Conservation (phyloP, 2,329 filamentous ascomycete species). For the Venturia asperata region DNA sequence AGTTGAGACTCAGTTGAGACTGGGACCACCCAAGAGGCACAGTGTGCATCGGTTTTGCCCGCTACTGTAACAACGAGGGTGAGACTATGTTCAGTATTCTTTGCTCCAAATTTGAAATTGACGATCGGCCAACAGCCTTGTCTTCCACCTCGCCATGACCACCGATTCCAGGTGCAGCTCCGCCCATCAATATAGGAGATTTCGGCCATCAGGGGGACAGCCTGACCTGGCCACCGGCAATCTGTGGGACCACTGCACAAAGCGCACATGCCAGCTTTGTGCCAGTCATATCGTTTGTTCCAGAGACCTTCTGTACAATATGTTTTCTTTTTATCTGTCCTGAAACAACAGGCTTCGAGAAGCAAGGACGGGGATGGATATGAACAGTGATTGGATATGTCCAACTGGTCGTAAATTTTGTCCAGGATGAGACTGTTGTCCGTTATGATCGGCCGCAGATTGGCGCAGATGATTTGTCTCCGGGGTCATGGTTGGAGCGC, state of each 20-base stretch:
- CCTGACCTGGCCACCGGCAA: background rate
- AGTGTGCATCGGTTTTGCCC: background rate
- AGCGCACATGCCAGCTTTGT: background rate
- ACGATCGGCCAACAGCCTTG: background rate
- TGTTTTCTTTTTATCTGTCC: background rate
- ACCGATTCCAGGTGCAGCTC: background rate
- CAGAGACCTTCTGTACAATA: background rate
- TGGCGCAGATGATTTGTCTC: slow-evolving; percentile 10
- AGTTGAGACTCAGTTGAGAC: slow-evolving; percentile 9
- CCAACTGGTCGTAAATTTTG: background rate
- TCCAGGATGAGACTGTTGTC: background rate
- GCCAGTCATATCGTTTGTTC: background rate
- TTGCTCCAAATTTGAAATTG: background rate
- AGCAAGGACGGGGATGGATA: background rate
- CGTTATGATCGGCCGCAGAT: background rate
- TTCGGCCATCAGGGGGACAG: background rate
- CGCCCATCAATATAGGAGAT: background rate
- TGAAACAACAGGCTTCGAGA: background rate
- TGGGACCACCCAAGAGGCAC: background rate
- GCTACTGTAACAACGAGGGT: background rate
- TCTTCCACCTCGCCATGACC: background rate
- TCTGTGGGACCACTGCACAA: background rate
- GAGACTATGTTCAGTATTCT: background rate
- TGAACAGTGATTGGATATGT: background rate
- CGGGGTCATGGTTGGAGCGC: slow-evolving; percentile 8